Conservation (phyloP, 2,329 filamentous ascomycete genomes). For the Fusarium sp. region DNA sequence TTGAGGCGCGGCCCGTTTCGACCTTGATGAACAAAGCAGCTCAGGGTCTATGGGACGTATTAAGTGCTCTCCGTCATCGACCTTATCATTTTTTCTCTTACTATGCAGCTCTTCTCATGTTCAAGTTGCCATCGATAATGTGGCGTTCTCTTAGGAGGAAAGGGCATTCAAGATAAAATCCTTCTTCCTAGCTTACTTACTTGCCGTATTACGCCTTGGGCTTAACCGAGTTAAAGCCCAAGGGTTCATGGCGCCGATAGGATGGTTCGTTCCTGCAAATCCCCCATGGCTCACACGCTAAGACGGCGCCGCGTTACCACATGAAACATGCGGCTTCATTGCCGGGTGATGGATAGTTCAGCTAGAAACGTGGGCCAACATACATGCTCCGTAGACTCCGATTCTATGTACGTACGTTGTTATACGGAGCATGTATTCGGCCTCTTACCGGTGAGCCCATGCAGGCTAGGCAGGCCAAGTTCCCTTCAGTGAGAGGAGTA, state of each 20-base stretch:
- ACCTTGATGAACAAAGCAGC: conserved; percentile 17
- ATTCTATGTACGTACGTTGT: neutral
- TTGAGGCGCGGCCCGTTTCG: conserved; percentile 32
- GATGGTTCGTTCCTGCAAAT: conserved; percentile 37
- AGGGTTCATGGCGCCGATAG: conserved; percentile 35
- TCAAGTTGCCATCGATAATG: neutral
- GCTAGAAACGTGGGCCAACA: neutral
- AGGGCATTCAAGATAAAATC: neutral
- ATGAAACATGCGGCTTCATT: conserved; percentile 38
- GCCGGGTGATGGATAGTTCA: conserved; percentile 14
- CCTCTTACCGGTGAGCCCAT: neutral
- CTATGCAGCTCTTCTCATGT: neutral
- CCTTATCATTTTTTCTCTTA: neutral
- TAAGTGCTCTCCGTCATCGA: neutral
- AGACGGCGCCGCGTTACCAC: conserved; percentile 22
- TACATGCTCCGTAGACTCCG: neutral
- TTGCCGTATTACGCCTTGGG: neutral
- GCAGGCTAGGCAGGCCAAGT: neutral
- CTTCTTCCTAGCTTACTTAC: neutral
- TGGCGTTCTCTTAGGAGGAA: conserved; percentile 1
- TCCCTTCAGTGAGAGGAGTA: neutral
- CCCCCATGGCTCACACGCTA: conserved; percentile 28
- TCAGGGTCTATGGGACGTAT: conserved; percentile 8
- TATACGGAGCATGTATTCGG: neutral
- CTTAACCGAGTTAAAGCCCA: neutral